These are phyloP conservation scores for Pyropia haitanensis DNA, from an alignment of 23 red algal species.

Conservation along the genomic window DNA sequence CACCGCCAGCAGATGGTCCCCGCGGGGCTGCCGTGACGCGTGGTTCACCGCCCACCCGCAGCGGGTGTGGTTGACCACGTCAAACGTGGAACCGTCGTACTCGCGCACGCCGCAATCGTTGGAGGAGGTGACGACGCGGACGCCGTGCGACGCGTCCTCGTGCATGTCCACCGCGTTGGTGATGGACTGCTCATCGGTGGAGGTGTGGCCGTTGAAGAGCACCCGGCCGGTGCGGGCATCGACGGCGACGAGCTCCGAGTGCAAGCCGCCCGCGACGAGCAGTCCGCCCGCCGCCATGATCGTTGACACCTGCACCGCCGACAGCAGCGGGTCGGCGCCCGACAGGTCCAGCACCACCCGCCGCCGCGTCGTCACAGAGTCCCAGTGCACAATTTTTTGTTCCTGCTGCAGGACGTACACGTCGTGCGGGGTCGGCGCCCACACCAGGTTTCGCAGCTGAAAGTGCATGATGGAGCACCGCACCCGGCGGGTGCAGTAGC, in stretches of 20 bases:
- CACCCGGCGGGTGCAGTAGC: conserved; percentile 60
- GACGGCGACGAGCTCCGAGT: conserved; percentile 57
- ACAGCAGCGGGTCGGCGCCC: too few species aligned
- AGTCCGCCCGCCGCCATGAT: conserved; percentile 45
- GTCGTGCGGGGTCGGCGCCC: conserved; percentile 70
- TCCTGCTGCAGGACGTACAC: conserved; percentile 76
- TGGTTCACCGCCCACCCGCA: conserved; percentile 73
- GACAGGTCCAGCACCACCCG: too few species aligned
- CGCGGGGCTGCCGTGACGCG: conserved; percentile 37
- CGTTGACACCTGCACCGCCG: conserved; percentile 39
- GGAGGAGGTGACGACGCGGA: conserved; percentile 46
- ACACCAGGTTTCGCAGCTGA: conserved; percentile 88
- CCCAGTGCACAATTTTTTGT: conserved; percentile 41
- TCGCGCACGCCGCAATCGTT: conserved; percentile 73
- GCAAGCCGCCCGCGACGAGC: conserved; percentile 64
- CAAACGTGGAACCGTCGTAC: conserved; percentile 44
- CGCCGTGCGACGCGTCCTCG: neutral
- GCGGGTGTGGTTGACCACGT: conserved; percentile 7
- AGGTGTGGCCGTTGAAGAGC: conserved; percentile 48
- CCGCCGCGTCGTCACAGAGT: conserved; percentile 12
- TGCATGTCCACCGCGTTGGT: conserved; percentile 82
- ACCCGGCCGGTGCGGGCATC: conserved; percentile 39
- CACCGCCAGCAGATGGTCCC: conserved; percentile 57
- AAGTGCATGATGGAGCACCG: conserved; percentile 81
- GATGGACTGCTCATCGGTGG: conserved; percentile 74